These are phyloP conservation scores for Plasmodium gonderi DNA, from an alignment of 169 alveolate genomes.

Conservation along the genomic window DNA sequence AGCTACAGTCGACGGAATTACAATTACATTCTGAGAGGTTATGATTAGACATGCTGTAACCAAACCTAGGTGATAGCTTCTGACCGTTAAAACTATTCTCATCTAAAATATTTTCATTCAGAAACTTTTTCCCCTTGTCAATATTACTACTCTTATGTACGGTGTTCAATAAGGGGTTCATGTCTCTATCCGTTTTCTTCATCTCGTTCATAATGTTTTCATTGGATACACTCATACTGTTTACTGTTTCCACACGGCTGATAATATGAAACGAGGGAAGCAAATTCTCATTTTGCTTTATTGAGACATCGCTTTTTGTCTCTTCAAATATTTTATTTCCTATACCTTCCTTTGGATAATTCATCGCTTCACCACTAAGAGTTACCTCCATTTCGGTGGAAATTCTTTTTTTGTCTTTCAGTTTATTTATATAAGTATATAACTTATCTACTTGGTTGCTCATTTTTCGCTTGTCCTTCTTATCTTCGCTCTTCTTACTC, in stretches of 20 bases:
- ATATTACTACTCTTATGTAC: background rate
- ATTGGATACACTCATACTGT: background rate
- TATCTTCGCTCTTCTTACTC: slow-evolving; percentile 14
- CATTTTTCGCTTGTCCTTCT: background rate
- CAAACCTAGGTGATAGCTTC: slow-evolving; percentile 55
- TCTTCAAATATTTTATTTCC: background rate
- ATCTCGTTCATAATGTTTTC: background rate
- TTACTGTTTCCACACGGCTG: background rate
- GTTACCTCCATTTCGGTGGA: background rate
- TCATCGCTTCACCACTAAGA: background rate
- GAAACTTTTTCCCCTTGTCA: background rate
- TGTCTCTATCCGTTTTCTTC: background rate
- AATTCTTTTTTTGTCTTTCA: slow-evolving; percentile 36
- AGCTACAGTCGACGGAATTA: background rate
- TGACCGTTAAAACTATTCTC: background rate
- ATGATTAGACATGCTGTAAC: slow-evolving; percentile 22
- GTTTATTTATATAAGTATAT: slow-evolving; percentile 52
- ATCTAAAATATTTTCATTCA: background rate
- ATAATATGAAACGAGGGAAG: background rate
- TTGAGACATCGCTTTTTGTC: background rate
- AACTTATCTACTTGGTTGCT: slow-evolving; percentile 49
- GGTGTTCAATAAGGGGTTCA: background rate
- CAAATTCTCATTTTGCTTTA: background rate
- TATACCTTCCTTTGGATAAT: background rate
- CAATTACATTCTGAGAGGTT: background rate